A percentile compares a stretch with the other conserved stretches of the same genome.
phyloP scores from a whole-genome alignment of 2,329 filamentous ascomycete genomes.

The Iodosphaeria phyllophila region DNA sequence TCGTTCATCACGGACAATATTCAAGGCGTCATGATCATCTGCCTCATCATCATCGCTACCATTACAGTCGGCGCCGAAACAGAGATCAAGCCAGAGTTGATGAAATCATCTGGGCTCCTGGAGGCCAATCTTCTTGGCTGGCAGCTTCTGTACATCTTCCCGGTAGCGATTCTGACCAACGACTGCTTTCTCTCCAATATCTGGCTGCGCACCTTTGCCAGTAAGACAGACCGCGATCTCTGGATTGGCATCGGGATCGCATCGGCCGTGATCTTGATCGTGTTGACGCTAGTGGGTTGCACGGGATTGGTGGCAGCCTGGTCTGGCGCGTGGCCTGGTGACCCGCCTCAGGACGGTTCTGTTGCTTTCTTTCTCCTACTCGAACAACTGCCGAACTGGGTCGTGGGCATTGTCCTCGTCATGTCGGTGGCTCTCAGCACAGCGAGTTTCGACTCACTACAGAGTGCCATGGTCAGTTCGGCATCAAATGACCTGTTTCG shows the following conservation, averaged over 20 bases:
- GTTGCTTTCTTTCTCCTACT: constrained; percentile 62
- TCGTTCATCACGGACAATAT: constrained; percentile 73
- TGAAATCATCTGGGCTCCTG: constrained; percentile 51
- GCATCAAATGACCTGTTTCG: constrained; percentile 73
- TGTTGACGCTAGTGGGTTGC: constrained; percentile 54
- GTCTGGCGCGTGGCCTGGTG: constrained; percentile 53
- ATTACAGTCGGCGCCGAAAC: constrained; percentile 64
- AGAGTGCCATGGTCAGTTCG: constrained; percentile 71
- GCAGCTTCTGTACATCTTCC: constrained; percentile 73
- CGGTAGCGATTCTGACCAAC: constrained; percentile 65
- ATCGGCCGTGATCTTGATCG: constrained; percentile 41
- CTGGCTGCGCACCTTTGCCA: constrained; percentile 71
- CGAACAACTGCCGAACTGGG: constrained; percentile 55
- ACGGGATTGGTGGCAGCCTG: constrained; percentile 62
- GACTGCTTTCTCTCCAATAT: constrained; percentile 75
- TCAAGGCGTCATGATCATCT: constrained; percentile 61
- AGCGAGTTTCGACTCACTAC: constrained; percentile 63
- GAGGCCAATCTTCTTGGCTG: constrained; percentile 55
- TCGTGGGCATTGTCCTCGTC: constrained; percentile 64
- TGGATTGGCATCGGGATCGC: constrained; percentile 57
- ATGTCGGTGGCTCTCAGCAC: constrained; percentile 65
- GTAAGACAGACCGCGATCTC: constrained; percentile 60
- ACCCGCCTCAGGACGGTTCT: constrained; percentile 41
- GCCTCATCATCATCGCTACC: constrained; percentile 56
- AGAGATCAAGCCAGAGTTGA: constrained; percentile 48